These are phyloP conservation scores for Handroanthus guayacan DNA, from an alignment of 257 asterid species.

Conservation along the genomic window DNA sequence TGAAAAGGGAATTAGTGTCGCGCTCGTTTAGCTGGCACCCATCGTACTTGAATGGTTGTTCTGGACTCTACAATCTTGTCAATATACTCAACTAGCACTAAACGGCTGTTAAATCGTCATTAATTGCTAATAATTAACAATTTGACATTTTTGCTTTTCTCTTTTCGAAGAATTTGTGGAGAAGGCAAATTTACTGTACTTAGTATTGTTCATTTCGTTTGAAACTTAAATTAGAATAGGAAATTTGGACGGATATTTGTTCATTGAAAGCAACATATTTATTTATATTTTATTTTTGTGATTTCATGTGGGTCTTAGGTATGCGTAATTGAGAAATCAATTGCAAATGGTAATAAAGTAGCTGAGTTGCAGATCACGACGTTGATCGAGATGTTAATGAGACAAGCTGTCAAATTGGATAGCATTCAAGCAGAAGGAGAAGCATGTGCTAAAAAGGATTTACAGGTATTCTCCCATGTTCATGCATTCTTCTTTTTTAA, in stretches of 20 bases:
- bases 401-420: conserved; percentile 73
- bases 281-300: not conserved
- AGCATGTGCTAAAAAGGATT: conserved; percentile 54
- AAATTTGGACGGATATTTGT: not conserved
- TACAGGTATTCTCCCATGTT: conserved; percentile 47
- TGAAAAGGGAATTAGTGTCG: too few species aligned
- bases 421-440: conserved; percentile 51
- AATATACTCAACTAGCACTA: too few species aligned
- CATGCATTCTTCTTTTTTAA: not conserved
- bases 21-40: too few species aligned
- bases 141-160: too few species aligned
- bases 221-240: not conserved
- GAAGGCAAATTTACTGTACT: too few species aligned
- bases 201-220: too few species aligned
- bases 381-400: conserved; percentile 72
- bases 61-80: too few species aligned
- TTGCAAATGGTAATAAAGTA: conserved; percentile 64
- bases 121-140: too few species aligned
- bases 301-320: conserved; percentile 42
- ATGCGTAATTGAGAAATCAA: conserved; percentile 60
- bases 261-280: not conserved
- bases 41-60: too few species aligned
- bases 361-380: conserved; percentile 76
- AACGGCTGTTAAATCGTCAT: too few species aligned
- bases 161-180: too few species aligned